A percentile compares a stretch with the other conserved stretches of the same genome.
phyloP scores from a whole-genome alignment of 1,284 basidiomycete species.

The Heterobasidion irregulare region DNA sequence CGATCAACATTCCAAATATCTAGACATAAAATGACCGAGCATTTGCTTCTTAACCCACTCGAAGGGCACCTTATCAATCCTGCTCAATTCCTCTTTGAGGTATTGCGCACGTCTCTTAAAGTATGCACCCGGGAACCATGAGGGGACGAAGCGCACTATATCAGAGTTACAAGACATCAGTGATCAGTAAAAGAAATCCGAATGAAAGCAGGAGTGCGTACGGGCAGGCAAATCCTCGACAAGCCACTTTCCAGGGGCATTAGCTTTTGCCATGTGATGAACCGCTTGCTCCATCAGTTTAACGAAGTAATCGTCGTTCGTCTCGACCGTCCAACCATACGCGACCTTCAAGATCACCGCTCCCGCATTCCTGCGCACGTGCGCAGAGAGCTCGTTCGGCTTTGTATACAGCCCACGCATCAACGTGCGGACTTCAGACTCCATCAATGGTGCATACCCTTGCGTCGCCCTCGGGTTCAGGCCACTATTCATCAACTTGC shows the following conservation, averaged over 20 bases:
- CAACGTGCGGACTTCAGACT: conserved; percentile 29
- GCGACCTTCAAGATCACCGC: conserved; percentile 29
- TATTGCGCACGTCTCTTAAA: conserved; percentile 23
- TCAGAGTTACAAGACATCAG: not conserved
- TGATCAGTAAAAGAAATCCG: too few relatives aligned
- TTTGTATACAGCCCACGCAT: conserved; percentile 24
- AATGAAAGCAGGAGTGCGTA: conserved; percentile 4
- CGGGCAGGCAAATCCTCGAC: conserved; percentile 16
- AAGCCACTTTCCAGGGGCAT: conserved; percentile 13
- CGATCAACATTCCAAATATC: too few relatives aligned
- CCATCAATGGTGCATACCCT: conserved; percentile 23
- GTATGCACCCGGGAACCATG: conserved; percentile 31
- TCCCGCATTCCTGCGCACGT: conserved; percentile 26
- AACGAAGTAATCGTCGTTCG: conserved; percentile 26
- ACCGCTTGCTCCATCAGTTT: conserved; percentile 12
- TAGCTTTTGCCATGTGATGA: conserved; percentile 2
- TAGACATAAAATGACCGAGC: conserved; percentile 9
- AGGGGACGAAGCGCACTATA: conserved; percentile 30
- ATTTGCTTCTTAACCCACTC: conserved; percentile 25
- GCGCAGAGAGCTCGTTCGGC: conserved; percentile 26
- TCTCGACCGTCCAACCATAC: conserved; percentile 27
- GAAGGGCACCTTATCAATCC: conserved; percentile 21
- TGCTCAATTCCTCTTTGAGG: conserved; percentile 7
- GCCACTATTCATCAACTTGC: conserved; percentile 26
- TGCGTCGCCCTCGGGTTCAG: conserved; percentile 25